These are phyloP conservation scores for Laetiporus sulphureus DNA, from an alignment of 1,284 basidiomycete genomes.

Conservation along the genomic window DNA sequence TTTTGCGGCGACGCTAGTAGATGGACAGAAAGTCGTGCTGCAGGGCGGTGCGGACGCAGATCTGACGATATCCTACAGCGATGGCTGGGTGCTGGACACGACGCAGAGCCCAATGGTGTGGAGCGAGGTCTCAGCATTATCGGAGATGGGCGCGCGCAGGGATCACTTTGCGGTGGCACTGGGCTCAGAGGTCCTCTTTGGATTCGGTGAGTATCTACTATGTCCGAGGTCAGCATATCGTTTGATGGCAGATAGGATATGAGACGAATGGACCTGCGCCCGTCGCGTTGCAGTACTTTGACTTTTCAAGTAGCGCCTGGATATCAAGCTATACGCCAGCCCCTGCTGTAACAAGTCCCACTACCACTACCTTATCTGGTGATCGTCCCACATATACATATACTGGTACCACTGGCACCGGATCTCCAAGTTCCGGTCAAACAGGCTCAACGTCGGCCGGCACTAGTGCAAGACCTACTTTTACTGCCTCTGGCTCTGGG, in stretches of 20 bases:
- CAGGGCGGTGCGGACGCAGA: slow-evolving; percentile 70
- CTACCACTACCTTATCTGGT: slow-evolving; percentile 35
- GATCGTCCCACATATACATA: slow-evolving; percentile 15
- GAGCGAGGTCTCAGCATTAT: slow-evolving; percentile 44
- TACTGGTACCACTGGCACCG: slow-evolving; percentile 10
- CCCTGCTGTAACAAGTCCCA: slow-evolving; percentile 23
- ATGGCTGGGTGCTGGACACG: slow-evolving; percentile 74
- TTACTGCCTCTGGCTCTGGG: not conserved
- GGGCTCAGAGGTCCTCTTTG: slow-evolving; percentile 62
- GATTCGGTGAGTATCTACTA: slow-evolving; percentile 57
- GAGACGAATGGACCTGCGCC: slow-evolving; percentile 43
- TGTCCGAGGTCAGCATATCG: slow-evolving; percentile 1
- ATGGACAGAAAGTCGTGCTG: slow-evolving; percentile 55
- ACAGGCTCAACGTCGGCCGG: slow-evolving; percentile 6
- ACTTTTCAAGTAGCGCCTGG: slow-evolving; percentile 34
- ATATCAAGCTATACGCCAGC: slow-evolving; percentile 36
- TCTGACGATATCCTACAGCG: slow-evolving; percentile 49
- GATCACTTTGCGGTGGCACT: slow-evolving; percentile 68
- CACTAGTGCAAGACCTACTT: not conserved
- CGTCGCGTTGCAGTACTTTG: slow-evolving; percentile 46
- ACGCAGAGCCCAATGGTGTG: slow-evolving; percentile 48
- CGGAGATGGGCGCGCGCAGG: slow-evolving; percentile 51
- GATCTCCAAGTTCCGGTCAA: too few relatives aligned
- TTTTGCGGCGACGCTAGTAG: slow-evolving; percentile 54
- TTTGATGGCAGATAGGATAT: slow-evolving; percentile 41